These are phyloP conservation scores for Yamadazyma epiphylla DNA, from an alignment of 1,139 yeast species.

Conservation along the genomic window DNA sequence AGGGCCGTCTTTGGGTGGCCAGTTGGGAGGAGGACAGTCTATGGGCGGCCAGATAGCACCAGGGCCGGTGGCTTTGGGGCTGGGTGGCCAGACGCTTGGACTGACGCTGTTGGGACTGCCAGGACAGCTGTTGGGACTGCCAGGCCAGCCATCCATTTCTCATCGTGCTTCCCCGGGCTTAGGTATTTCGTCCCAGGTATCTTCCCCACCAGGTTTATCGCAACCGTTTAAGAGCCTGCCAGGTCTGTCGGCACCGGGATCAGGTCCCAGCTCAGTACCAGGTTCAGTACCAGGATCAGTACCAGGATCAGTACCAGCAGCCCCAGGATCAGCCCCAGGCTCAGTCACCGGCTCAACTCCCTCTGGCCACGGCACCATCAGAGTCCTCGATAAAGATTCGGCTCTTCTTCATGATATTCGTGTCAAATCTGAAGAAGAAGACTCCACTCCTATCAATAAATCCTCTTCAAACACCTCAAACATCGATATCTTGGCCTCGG, in stretches of 20 bases:
- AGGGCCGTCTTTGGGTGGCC: background rate
- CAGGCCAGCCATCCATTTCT: background rate
- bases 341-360: background rate
- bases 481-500: conserved; percentile 74
- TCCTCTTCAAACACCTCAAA: conserved; percentile 24
- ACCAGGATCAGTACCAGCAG: background rate
- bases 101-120: no score
- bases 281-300: background rate
- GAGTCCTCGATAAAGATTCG: background rate
- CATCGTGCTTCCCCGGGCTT: background rate
- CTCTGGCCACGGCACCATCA: background rate
- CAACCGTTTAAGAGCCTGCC: no score
- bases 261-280: background rate
- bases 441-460: conserved; percentile 5
- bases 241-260: background rate
- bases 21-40: background rate
- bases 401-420: background rate
- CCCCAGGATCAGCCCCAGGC: background rate
- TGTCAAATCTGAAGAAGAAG: background rate
- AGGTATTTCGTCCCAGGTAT: background rate
- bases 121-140: background rate
- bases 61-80: background rate
- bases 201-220: background rate
- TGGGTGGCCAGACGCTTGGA: background rate
- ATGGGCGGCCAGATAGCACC: background rate